Conservation (phyloP, 1,284 basidiomycete species). For the Leccinum angustisporum region DNA sequence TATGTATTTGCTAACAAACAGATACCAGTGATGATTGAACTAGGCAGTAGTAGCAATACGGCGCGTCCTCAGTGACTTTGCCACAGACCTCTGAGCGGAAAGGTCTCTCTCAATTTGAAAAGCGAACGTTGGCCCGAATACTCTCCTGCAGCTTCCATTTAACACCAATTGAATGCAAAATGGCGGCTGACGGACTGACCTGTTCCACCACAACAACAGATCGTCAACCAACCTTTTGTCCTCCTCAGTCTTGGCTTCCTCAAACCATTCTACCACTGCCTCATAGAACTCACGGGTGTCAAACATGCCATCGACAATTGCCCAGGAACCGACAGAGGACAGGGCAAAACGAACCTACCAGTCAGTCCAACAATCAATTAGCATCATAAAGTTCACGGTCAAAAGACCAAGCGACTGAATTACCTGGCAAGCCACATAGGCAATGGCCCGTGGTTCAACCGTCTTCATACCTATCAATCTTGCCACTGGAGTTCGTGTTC, state of each 20-base stretch:
- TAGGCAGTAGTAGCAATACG: not conserved
- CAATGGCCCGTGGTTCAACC: not conserved
- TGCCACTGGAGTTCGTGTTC: not conserved
- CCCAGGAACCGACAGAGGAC: slow-evolving; percentile 3
- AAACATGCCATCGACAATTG: slow-evolving; percentile 1
- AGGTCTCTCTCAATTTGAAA: not conserved
- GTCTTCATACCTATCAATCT: not conserved
- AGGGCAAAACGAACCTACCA: slow-evolving; percentile 4
- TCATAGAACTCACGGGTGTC: slow-evolving; percentile 5
- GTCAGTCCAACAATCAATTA: not conserved
- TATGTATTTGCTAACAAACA: too few species aligned
- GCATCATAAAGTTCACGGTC: not conserved
- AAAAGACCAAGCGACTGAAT: not conserved
- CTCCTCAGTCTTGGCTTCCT: not conserved
- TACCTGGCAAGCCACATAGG: slow-evolving; percentile 2
- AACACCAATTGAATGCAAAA: not conserved
- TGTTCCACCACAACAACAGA: not conserved
- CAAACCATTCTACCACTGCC: not conserved
- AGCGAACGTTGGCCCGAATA: not conserved
- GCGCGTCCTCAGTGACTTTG: not conserved
- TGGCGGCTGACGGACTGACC: not conserved
- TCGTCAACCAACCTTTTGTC: not conserved
- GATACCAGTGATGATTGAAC: too few species aligned
- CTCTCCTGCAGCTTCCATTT: not conserved
- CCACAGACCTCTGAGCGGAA: not conserved